Conservation (phyloP, 2,329 filamentous ascomycete genomes). For the Aspergillus terreus region DNA sequence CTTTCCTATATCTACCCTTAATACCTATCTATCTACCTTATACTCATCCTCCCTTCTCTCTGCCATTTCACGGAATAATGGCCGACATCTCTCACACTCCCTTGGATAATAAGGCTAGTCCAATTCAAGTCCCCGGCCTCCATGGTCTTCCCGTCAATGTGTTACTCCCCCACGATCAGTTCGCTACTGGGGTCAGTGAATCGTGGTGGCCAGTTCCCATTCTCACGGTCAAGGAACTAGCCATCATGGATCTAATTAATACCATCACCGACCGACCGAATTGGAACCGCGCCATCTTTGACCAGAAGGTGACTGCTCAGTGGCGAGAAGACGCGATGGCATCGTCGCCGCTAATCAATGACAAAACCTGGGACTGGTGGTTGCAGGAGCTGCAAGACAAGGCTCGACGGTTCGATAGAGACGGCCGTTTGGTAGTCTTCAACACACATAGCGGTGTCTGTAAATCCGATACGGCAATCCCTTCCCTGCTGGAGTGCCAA, state of each 20-base stretch:
- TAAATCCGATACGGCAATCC: slow-evolving; percentile 2
- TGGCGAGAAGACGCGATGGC: slow-evolving; percentile 7
- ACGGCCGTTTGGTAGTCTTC: slow-evolving; percentile 5
- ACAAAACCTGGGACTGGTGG: slow-evolving; percentile 14
- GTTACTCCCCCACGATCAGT: neutral
- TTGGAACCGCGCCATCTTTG: slow-evolving; percentile 5
- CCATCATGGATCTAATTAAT: slow-evolving; percentile 7
- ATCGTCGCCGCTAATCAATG: slow-evolving; percentile 6
- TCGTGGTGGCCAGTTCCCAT: neutral
- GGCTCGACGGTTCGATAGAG: slow-evolving; percentile 2
- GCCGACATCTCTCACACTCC: neutral
- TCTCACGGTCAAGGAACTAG: slow-evolving; percentile 8
- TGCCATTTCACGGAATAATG: neutral
- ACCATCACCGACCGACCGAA: slow-evolving; percentile 6
- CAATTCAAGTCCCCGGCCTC: neutral
- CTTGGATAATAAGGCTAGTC: neutral
- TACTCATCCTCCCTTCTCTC: no score
- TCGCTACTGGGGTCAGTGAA: neutral
- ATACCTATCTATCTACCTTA: no score
- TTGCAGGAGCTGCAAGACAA: slow-evolving; percentile 12
- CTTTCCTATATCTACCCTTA: no score
- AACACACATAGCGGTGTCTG: slow-evolving; percentile 11
- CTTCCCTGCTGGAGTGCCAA: neutral
- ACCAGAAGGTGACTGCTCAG: neutral
- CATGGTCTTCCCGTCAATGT: neutral